Evolutionary conservation across 257 asterid genomes (phyloP), one percentile per base, ranked within the genome.

Genomic region (Striga asiatica): DNA sequence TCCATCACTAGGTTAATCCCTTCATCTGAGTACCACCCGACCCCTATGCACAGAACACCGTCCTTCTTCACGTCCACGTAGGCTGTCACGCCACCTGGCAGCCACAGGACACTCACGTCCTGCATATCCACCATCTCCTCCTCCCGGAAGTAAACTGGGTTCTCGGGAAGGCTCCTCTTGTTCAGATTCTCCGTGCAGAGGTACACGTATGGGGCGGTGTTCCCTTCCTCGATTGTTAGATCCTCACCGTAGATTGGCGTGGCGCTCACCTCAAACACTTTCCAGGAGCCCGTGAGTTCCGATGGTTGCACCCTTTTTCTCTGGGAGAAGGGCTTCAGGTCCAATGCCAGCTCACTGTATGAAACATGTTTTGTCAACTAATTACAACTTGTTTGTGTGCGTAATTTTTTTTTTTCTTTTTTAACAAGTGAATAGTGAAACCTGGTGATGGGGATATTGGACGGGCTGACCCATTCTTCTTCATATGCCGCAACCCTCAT

Each of bases 1-100:
- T 92, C 99, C 93, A 92, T 84, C 8, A 92, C 99, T 52, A 84
- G 94, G 73, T 88, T 88, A 43, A 88, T 71, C 32, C 98, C 98
- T 71, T 82, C 97, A 8, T 78, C 84, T 0, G 98, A 92, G 64
- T 88, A 92, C 98, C 98, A 92, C n/a, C 98, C 98, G 19, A 81
- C 86, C 10, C 98, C 98, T 41, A 92, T 63, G 66, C 97, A 87
- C 8, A 92, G 88, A 35, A 76, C 70, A 10, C 93, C 99, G 19
- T 92, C 98, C 54, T 84, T 82, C 60, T 78, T 80, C 72, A 92
- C 97, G 31, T 92, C 97, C 1, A 84, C 97, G 13, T 82, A 92
- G 14, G 93, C 83, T 4, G 97, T 92, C 66, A 88, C 84, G 9
- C 99, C 97, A 13, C 99, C 99, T 0, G 99, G 99, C 25, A 92